phyloP scores from a whole-genome alignment of 23 red algal species.

The Porphyridium purpureum region DNA sequence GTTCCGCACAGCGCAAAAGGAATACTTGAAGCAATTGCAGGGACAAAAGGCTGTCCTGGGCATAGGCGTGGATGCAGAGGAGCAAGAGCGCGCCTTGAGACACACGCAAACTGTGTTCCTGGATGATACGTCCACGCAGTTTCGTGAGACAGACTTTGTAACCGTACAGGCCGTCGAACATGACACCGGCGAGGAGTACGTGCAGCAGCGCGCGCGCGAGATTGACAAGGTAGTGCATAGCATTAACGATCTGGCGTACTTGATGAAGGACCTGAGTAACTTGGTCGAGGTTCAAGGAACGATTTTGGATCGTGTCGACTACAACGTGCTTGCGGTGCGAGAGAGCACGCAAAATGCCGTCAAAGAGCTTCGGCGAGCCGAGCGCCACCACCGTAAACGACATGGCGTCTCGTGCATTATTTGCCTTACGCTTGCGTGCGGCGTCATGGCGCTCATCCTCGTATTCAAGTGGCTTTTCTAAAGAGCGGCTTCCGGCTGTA shows the following conservation, averaged over 20 bases:
- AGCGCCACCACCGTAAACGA: slow-evolving; percentile 43
- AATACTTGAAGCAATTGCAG: slow-evolving; percentile 51
- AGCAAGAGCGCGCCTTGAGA: background rate
- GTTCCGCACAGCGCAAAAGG: slow-evolving; percentile 63
- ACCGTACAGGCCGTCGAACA: background rate
- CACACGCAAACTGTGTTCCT: background rate
- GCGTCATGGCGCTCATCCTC: slow-evolving; percentile 46
- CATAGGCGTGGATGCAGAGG: background rate
- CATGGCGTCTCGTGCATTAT: slow-evolving; percentile 37
- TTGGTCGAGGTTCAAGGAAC: slow-evolving; percentile 88
- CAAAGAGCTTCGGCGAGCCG: slow-evolving; percentile 43
- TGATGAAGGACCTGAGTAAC: slow-evolving; percentile 60
- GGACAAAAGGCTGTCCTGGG: slow-evolving; percentile 11
- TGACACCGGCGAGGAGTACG: slow-evolving; percentile 8
- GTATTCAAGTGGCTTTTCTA: slow-evolving; percentile 45
- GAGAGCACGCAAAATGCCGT: slow-evolving; percentile 38
- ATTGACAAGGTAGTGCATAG: slow-evolving; percentile 26
- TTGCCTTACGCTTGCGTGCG: slow-evolving; percentile 44
- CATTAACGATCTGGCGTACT: slow-evolving; percentile 65
- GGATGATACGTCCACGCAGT: background rate
- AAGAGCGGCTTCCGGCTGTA: background rate
- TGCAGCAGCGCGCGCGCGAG: slow-evolving; percentile 32
- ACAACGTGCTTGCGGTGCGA: slow-evolving; percentile 63
- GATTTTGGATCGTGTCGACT: slow-evolving; percentile 84
- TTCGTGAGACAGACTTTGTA: background rate